Percentiles rank a stretch among this genome's conserved stretches.
These are phyloP conservation scores for Mycena vulgaris DNA, from an alignment of 768 basidiomycete species.

Conservation along the genomic window DNA sequence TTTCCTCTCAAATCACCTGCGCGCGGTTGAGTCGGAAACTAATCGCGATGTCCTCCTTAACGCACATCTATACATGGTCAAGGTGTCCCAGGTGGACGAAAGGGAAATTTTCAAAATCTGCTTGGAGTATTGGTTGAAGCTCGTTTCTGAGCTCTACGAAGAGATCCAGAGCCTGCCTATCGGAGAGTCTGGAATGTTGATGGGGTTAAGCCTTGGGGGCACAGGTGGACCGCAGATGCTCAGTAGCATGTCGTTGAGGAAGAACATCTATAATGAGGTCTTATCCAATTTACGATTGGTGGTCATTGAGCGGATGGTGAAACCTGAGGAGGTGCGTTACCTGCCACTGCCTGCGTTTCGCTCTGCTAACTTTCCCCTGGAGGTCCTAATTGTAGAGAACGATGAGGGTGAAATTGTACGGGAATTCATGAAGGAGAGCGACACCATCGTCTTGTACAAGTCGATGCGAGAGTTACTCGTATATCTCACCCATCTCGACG, in stretches of 20 bases:
- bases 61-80: conserved; percentile 98
- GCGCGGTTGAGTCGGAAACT: conserved; percentile 91
- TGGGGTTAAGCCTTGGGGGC: conserved; percentile 90
- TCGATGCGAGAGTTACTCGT: conserved; percentile 98
- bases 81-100: conserved; percentile 97
- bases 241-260: conserved; percentile 84
- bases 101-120: conserved; percentile 99
- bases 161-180: conserved; percentile 95
- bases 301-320: conserved; percentile 99
- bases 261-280: conserved; percentile 97
- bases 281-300: conserved; percentile 94
- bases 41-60: conserved; percentile 96
- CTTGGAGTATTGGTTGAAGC: conserved; percentile 96
- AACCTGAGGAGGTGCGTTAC: conserved; percentile 92
- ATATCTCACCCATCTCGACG: conserved; percentile 97
- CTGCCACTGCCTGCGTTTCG: background rate
- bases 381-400: conserved; percentile 99
- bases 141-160: conserved; percentile 97
- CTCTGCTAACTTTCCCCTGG: conserved; percentile 1
- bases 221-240: conserved; percentile 76
- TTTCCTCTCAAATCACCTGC: conserved; percentile 94
- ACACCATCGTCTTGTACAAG: conserved; percentile 99
- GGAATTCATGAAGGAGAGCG: conserved; percentile 98
- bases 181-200: conserved; percentile 87
- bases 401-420: conserved; percentile 99